Evolutionary conservation across 306 rosid genomes (phyloP), one percentile per base, ranked within the genome.

Genomic region (Pueraria montana): DNA sequence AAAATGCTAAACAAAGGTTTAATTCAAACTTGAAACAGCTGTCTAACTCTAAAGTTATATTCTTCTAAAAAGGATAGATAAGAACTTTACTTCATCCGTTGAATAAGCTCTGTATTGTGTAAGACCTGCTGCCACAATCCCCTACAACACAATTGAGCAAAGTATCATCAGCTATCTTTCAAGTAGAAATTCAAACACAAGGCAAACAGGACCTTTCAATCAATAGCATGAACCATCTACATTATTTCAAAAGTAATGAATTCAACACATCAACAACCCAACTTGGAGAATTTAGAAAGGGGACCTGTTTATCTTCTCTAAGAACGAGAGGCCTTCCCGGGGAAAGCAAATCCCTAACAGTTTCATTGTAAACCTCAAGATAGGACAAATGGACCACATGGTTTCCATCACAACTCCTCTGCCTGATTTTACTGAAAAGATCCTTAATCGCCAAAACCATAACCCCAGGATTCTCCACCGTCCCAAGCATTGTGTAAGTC

Each of bases 381-480:
- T 96, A 96, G 18, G 99, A 96, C 21, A 96, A 89, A 78, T 92
- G 98, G 77, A 96, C 97, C 2, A 86, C 89, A 77, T 96, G 98
- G 86, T 70, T 93, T 81, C 98, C 99, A 84, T 96, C 98, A 74
- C 79, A 91, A 77, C 99, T 96, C 86, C 96, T 89, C 73, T 91
- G 97, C 88, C 94, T 91, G 26, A 96, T 87, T 89, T 96, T 96
- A 21, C 80, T 77, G 84, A 96, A 96, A 17, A 96, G 92, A 74
- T 96, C 99, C 89, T 96, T 93, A 53, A 96, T 96, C 16, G 99
- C 99, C 91, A 93, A 85, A 87, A 96, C 99, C 98, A 96, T 96
- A 72, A 96, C 99, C 43, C 99, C 99, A 13, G 98, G 98, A 88
- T 79, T 96, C 89, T 93, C 98, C 58, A 90, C 58, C 4, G 97